Evolutionary conservation across 176 grass and related monocot genomes (phyloP).

Genomic region (Oryza glaberrima): DNA sequence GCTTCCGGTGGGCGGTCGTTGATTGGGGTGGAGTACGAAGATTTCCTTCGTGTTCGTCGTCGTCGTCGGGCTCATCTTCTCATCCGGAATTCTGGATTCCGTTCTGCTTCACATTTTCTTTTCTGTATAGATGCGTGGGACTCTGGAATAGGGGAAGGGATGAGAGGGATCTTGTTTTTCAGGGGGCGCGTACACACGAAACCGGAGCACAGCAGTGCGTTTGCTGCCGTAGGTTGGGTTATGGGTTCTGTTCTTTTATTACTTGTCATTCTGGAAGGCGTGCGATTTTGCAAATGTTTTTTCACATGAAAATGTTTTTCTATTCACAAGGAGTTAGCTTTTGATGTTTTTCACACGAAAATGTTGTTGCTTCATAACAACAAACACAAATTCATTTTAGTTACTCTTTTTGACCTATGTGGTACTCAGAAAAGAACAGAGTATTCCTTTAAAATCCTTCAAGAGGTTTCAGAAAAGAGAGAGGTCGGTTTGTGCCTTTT

Average conservation of each 20-base stretch:
- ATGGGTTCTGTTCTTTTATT: not conserved
- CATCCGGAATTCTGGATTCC: not conserved
- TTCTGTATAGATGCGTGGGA: not conserved
- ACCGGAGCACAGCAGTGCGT: not conserved
- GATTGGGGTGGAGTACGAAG: not conserved
- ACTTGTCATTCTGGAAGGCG: not conserved
- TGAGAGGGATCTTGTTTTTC: constrained; percentile 1
- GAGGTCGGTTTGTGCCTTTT: not conserved
- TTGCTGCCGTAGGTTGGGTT: not conserved
- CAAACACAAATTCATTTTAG: no score
- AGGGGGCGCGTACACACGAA: constrained; percentile 18
- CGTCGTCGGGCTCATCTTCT: not conserved
- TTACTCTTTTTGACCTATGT: no score
- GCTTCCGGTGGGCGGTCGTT: not conserved
- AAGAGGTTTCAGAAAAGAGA: not conserved
- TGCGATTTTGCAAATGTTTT: not conserved
- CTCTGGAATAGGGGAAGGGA: constrained; percentile 13
- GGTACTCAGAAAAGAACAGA: not conserved
- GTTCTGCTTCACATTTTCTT: not conserved
- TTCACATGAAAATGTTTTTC: no score
- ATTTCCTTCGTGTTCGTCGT: not conserved
- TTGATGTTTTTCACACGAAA: no score
- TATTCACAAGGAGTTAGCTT: no score
- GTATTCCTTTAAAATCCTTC: no score
- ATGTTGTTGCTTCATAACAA: no score